Percentiles rank a stretch among this genome's conserved stretches.
Evolutionary conservation across 768 basidiomycete species (phyloP).

Genomic region (Pulveroboletus sp.): DNA sequence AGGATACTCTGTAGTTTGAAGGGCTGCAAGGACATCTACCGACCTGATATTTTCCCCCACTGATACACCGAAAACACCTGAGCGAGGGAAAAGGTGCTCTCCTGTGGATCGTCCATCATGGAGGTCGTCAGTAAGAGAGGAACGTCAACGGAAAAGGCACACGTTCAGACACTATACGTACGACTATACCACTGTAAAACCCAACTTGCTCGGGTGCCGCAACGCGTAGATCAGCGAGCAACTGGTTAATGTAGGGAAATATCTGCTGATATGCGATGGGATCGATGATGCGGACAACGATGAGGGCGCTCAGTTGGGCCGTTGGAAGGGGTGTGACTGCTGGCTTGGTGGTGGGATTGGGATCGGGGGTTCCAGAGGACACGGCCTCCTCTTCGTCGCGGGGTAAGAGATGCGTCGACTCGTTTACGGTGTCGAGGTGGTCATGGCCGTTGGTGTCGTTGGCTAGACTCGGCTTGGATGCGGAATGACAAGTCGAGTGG

Average conservation of each 20-base stretch:
- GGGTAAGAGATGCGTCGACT: slow-evolving; percentile 10
- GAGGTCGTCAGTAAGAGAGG: neutral
- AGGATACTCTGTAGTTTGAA: neutral
- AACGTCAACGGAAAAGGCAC: neutral
- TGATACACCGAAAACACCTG: slow-evolving; percentile 58
- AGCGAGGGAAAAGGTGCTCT: slow-evolving; percentile 56
- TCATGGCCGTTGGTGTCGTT: no score
- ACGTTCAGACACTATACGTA: slow-evolving; percentile 23
- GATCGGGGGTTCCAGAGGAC: neutral
- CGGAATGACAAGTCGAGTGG: no score
- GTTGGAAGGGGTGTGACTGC: slow-evolving; percentile 32
- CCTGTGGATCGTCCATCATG: slow-evolving; percentile 33
- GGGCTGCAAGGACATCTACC: neutral
- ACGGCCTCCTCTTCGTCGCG: slow-evolving; percentile 8
- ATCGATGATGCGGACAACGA: slow-evolving; percentile 49
- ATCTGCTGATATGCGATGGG: slow-evolving; percentile 60
- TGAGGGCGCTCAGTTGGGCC: slow-evolving; percentile 39
- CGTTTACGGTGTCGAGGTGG: neutral
- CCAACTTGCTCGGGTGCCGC: slow-evolving; percentile 55
- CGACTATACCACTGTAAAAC: slow-evolving; percentile 63
- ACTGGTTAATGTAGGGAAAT: slow-evolving; percentile 63
- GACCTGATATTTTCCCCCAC: slow-evolving; percentile 40
- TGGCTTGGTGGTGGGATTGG: neutral
- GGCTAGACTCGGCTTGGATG: no score
- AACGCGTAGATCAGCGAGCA: slow-evolving; percentile 48